Evolutionary conservation across 208 protist species (phyloP).

Genomic region (Trypanosoma melophagium): DNA sequence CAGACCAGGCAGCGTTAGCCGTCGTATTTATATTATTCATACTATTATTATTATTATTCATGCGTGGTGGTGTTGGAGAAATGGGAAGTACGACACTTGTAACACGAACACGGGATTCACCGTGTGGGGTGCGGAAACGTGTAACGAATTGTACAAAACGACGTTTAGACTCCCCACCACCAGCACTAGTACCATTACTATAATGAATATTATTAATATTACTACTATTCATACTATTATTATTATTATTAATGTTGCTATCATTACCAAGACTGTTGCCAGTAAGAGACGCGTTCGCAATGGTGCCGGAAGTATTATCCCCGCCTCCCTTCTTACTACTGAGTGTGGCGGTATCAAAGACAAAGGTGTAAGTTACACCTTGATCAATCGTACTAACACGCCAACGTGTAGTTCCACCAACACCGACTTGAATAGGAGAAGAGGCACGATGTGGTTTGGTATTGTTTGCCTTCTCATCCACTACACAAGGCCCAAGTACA

Average conservation of each 20-base stretch:
- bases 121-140: slow-evolving; percentile 85
- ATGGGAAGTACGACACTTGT: slow-evolving; percentile 80
- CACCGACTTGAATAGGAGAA: slow-evolving; percentile 65
- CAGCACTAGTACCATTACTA: too few species aligned
- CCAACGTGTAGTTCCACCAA: slow-evolving; percentile 64
- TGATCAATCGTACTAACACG: slow-evolving; percentile 64
- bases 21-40: too few species aligned
- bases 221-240: too few species aligned
- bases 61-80: slow-evolving; percentile 37
- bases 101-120: slow-evolving; percentile 84
- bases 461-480: slow-evolving; percentile 53
- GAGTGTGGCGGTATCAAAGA: slow-evolving; percentile 83
- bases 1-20: slow-evolving; percentile 51
- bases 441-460: slow-evolving; percentile 23
- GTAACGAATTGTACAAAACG: slow-evolving; percentile 95
- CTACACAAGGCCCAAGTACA: slow-evolving; percentile 66
- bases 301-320: not conserved
- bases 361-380: slow-evolving; percentile 49
- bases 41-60: too few species aligned
- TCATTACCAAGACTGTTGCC: not conserved
- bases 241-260: not conserved
- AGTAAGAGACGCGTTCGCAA: not conserved
- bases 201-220: too few species aligned
- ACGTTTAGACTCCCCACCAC: slow-evolving; percentile 33
- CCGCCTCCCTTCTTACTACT: slow-evolving; percentile 24